phyloP scores from a whole-genome alignment of 2,329 filamentous ascomycete species.

The Apiospora aurea region DNA sequence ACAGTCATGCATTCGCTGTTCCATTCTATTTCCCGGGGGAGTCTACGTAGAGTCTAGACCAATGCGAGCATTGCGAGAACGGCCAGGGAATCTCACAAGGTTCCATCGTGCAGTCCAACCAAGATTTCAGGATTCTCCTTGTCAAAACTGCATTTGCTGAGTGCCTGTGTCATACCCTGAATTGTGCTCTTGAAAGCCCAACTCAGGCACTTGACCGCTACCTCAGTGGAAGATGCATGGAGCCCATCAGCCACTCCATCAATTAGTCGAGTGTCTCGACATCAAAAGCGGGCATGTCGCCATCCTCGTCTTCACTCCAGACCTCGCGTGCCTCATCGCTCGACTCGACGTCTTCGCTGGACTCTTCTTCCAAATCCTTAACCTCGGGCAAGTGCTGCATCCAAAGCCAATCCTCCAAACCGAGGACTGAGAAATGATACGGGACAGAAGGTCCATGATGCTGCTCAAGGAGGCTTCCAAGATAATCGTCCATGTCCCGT shows the following conservation, averaged over 20 bases:
- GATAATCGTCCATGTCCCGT: neutral
- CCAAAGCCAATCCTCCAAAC: slow-evolving; percentile 4
- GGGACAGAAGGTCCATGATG: neutral
- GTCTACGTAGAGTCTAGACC: neutral
- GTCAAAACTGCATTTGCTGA: slow-evolving; percentile 8
- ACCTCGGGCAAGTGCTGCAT: neutral
- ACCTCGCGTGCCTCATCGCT: neutral
- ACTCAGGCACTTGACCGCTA: neutral
- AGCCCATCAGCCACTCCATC: neutral
- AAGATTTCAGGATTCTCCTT: neutral
- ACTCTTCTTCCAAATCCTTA: neutral
- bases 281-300: neutral
- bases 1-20: slow-evolving; percentile 7
- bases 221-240: neutral
- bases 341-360: neutral
- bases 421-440: neutral
- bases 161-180: slow-evolving; percentile 4
- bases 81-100: neutral
- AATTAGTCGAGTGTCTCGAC: neutral
- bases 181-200: neutral
- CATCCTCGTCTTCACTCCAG: neutral
- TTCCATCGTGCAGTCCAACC: neutral
- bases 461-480: neutral
- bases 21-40: neutral
- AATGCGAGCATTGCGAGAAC: neutral